Evolutionary conservation across 768 basidiomycete genomes (phyloP).

Genomic region (Phaffia tasmanica): DNA sequence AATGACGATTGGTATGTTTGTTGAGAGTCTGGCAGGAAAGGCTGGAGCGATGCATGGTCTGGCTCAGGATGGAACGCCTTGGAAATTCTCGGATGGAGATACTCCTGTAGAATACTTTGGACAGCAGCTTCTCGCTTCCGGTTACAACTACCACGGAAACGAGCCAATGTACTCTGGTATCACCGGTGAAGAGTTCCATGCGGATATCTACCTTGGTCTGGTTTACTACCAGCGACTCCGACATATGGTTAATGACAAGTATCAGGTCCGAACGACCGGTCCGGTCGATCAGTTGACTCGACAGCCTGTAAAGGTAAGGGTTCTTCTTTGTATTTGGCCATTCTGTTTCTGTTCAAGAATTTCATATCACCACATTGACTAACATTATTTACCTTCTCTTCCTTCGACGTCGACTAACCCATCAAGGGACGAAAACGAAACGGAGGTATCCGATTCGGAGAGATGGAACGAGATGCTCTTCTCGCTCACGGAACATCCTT

Average conservation of each 20-base stretch:
- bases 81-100: conserved; percentile 86
- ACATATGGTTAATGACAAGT: conserved; percentile 99
- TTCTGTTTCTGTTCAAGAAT: conserved; percentile 4
- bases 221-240: conserved; percentile 97
- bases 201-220: conserved; percentile 95
- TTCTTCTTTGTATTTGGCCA: conserved; percentile 11
- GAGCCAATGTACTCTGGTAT: conserved; percentile 99
- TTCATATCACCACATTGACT: neutral
- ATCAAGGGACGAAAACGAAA: conserved; percentile 87
- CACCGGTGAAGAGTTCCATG: conserved; percentile 94
- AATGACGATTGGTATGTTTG: conserved; percentile 99
- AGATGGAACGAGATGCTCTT: conserved; percentile 98
- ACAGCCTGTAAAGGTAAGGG: conserved; percentile 83
- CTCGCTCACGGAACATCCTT: conserved; percentile 98
- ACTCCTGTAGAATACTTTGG: conserved; percentile 98
- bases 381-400: neutral
- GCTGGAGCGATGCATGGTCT: conserved; percentile 96
- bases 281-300: conserved; percentile 91
- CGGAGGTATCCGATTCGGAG: conserved; percentile 97
- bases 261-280: conserved; percentile 96
- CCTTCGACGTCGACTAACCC: conserved; percentile 13
- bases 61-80: conserved; percentile 91
- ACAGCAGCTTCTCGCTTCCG: conserved; percentile 78
- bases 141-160: conserved; percentile 98
- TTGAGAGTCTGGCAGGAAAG: conserved; percentile 99